These are phyloP conservation scores for Colletotrichum viniferum DNA, from an alignment of 2,329 filamentous ascomycete genomes.

Conservation along the genomic window DNA sequence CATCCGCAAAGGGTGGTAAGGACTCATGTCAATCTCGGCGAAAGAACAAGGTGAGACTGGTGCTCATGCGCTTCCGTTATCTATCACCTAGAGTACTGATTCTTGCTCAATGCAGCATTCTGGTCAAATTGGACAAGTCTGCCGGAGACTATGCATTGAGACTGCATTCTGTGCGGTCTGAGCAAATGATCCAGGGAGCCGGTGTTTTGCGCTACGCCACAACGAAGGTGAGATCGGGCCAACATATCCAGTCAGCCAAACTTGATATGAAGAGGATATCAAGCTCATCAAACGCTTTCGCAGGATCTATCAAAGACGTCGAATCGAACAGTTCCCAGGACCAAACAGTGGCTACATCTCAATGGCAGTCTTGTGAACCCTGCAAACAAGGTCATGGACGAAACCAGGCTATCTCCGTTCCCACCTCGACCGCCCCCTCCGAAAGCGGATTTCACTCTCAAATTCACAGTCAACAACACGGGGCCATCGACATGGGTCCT, in stretches of 20 bases:
- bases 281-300: too few relatives aligned
- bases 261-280: too few relatives aligned
- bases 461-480: neutral
- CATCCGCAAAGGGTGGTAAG: constrained; percentile 43
- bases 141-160: neutral
- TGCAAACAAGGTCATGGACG: neutral
- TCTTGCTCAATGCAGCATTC: neutral
- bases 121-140: neutral
- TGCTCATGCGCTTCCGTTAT: too few relatives aligned
- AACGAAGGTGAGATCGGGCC: neutral
- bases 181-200: constrained; percentile 6
- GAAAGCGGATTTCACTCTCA: neutral
- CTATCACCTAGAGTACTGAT: too few relatives aligned
- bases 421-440: neutral
- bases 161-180: neutral
- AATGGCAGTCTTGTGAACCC: neutral
- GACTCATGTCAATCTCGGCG: neutral
- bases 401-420: neutral
- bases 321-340: neutral
- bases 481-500: neutral
- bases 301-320: neutral
- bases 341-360: neutral
- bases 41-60: neutral
- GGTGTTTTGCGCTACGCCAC: neutral
- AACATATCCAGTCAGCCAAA: too few relatives aligned